These are phyloP conservation scores for Chimonanthus praecox DNA, from an alignment of 164 flowering plant genomes.

Conservation along the genomic window DNA sequence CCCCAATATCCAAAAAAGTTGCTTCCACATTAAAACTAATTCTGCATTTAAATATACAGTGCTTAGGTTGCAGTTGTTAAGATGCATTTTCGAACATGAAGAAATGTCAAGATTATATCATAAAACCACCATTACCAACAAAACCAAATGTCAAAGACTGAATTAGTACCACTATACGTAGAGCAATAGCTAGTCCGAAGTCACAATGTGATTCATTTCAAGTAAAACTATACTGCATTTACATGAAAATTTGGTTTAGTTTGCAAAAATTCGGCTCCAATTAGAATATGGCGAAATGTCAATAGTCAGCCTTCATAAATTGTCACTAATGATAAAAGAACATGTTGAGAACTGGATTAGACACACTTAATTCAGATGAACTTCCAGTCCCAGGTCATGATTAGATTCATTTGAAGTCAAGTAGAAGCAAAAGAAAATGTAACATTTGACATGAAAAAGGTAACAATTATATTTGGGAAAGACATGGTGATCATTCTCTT, in stretches of 20 bases:
- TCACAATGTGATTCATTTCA: too few species aligned
- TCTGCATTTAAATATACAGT: background rate
- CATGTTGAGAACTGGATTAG: background rate
- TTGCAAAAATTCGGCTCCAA: too few species aligned
- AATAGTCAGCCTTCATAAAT: too few species aligned
- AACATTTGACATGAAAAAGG: too few species aligned
- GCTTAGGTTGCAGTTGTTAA: background rate
- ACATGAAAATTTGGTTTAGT: too few species aligned
- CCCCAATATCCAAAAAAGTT: background rate
- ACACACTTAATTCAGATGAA: background rate
- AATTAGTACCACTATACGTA: background rate
- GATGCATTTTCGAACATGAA: background rate
- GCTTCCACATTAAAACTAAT: background rate
- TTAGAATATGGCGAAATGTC: too few species aligned
- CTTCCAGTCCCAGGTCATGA: background rate
- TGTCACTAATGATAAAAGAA: background rate
- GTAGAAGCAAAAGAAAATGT: background rate
- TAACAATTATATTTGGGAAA: too few species aligned
- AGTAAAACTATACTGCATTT: too few species aligned
- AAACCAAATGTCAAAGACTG: background rate
- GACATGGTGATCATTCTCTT: too few species aligned
- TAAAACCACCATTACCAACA: background rate
- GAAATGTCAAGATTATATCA: background rate
- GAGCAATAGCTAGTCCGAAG: background rate
- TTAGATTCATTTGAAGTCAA: background rate